Percentiles rank a stretch among this genome's conserved stretches.
These are phyloP conservation scores for Lactarius pseudohatsudake DNA, from an alignment of 768 basidiomycete species.

Conservation along the genomic window DNA sequence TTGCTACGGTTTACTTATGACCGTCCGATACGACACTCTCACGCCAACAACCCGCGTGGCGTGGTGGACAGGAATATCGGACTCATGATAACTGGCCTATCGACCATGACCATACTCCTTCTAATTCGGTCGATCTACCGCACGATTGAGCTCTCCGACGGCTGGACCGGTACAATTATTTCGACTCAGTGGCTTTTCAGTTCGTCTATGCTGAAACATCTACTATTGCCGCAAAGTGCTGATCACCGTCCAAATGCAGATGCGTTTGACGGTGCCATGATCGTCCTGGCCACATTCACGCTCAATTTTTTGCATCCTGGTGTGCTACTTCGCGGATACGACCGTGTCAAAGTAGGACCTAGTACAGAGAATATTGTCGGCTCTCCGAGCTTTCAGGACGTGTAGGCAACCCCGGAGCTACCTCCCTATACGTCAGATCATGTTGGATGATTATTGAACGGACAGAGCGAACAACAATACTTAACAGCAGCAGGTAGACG, in stretches of 20 bases:
- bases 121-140: slow-evolving; percentile 20
- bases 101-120: slow-evolving; percentile 1
- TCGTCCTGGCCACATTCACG: slow-evolving; percentile 16
- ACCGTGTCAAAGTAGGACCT: background rate
- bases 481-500: background rate
- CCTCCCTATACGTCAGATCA: background rate
- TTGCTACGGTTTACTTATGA: slow-evolving; percentile 9
- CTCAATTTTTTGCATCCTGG: slow-evolving; percentile 24
- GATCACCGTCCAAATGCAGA: slow-evolving; percentile 1
- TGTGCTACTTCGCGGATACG: slow-evolving; percentile 11
- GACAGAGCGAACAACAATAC: background rate
- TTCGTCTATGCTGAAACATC: background rate
- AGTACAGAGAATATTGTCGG: background rate
- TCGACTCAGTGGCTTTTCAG: slow-evolving; percentile 23
- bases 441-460: background rate
- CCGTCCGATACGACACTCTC: background rate
- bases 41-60: background rate
- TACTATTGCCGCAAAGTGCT: background rate
- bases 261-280: slow-evolving; percentile 22
- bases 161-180: slow-evolving; percentile 23
- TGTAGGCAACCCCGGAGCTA: background rate
- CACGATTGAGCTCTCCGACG: slow-evolving; percentile 21
- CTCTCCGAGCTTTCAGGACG: background rate
- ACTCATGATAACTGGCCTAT: slow-evolving; percentile 3
- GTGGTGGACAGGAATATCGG: background rate